Base-by-base conservation (phyloP, 1,284 basidiomycete genomes). In the Microbotryomycetes sp. region DNA sequence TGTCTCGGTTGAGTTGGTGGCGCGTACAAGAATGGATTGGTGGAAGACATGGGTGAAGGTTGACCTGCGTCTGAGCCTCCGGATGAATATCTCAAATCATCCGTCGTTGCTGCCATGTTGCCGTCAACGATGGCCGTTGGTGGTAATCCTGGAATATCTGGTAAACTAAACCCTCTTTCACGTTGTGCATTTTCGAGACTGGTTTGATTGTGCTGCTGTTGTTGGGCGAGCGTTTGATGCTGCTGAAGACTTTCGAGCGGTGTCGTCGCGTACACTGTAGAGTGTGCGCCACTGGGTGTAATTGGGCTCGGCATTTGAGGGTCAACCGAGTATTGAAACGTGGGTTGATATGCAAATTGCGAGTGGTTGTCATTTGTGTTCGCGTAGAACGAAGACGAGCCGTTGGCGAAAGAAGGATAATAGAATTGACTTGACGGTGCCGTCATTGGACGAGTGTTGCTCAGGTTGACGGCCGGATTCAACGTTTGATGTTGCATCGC, bases 401-500 rank as follows among this genome's bases (percentile, higher is more conserved):
- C 36, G 36, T 19, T 42, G 36, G 9, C 9, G 12, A 19, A 9
- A 42, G 30, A 47, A 19, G 31, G 25, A 14, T 54, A 61, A 54
- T 56, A 61, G 29, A 55, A 49, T 23, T 32, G 36, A 29, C 54
- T 56, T 19, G 65, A 65, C 2, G 67, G 67, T 1, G 67, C 67
- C 6, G 67, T 69, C 65, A 69, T 65, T 12, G 67, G 67, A 6
- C 67, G 60, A 7, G 67, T 67, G 47, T 69, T 69, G 53, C 63
- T 59, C 4, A 60, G 23, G 61, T 69, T 69, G 60, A 61, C 67
- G 31, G 48, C 62, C 28, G 59, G 64, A 46, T 61, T 15, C 7
- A 55, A 28, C 6, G 46, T 48, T 15, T 58, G 57, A 3, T 61
- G 59, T 48, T 63, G 50, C 50, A 52, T 30, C 25, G 50, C 50